Conservation (phyloP, 768 basidiomycete species). For the Leucogyrophana mollusca region DNA sequence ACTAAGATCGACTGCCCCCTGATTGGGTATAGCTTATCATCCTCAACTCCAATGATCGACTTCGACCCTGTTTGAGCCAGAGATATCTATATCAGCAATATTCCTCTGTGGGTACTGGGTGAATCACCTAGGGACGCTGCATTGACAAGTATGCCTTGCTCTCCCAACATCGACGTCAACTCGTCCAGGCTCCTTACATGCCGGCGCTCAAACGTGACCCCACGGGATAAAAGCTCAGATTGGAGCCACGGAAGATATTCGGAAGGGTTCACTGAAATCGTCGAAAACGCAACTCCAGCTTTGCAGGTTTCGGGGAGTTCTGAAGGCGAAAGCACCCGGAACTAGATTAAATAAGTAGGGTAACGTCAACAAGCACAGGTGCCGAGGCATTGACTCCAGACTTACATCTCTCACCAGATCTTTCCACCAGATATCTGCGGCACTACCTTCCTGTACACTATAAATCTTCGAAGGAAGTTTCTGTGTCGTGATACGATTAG, state of each 20-base stretch:
- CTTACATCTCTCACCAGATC: slow-evolving; percentile 39
- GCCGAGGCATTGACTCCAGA: background rate
- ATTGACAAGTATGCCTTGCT: slow-evolving; percentile 48
- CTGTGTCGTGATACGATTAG: slow-evolving; percentile 15
- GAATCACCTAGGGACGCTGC: slow-evolving; percentile 52
- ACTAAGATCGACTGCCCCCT: slow-evolving; percentile 84
- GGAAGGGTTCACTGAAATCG: slow-evolving; percentile 49
- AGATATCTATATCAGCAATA: background rate
- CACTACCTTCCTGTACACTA: slow-evolving; percentile 14
- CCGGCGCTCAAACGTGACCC: slow-evolving; percentile 43
- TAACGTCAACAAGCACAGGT: background rate
- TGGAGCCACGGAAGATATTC: slow-evolving; percentile 51
- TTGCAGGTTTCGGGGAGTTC: slow-evolving; percentile 34
- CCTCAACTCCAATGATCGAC: slow-evolving; percentile 79
- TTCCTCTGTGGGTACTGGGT: background rate
- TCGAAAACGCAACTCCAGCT: slow-evolving; percentile 42
- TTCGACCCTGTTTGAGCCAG: slow-evolving; percentile 47
- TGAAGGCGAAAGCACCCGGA: slow-evolving; percentile 28
- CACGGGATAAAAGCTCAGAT: slow-evolving; percentile 33
- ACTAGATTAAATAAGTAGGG: slow-evolving; percentile 19
- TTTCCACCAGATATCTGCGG: slow-evolving; percentile 35
- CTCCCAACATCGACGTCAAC: slow-evolving; percentile 37
- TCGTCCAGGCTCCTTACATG: slow-evolving; percentile 45
- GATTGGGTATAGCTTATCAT: slow-evolving; percentile 69
- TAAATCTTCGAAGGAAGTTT: slow-evolving; percentile 38